Conservation (phyloP, 2,329 filamentous ascomycete species). For the Dryadomyces quercivorus region DNA sequence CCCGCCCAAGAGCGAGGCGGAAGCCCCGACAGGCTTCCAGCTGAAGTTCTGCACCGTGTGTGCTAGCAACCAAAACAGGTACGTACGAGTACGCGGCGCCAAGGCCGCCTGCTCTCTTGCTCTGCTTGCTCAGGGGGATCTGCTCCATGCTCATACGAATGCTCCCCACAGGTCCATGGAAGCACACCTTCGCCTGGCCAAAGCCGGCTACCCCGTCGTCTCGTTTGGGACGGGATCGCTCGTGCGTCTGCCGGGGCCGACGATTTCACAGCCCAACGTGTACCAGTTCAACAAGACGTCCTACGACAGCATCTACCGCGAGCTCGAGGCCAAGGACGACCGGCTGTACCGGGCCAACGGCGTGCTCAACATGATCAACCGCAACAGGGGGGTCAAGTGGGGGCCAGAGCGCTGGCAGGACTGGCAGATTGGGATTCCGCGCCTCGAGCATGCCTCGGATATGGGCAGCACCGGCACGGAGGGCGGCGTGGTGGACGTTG, state of each 20-base stretch:
- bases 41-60: constrained; percentile 98
- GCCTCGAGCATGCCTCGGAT: constrained; percentile 63
- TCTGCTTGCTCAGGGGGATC: not conserved
- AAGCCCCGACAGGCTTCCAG: constrained; percentile 57
- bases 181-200: constrained; percentile 85
- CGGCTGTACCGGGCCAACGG: constrained; percentile 86
- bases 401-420: constrained; percentile 97
- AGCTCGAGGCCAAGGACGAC: constrained; percentile 74
- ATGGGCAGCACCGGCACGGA: constrained; percentile 73
- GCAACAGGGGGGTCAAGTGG: constrained; percentile 87
- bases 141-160: not conserved
- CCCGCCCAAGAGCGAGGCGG: constrained; percentile 29
- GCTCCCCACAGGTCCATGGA: constrained; percentile 63
- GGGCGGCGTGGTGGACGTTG: constrained; percentile 79
- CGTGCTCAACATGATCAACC: constrained; percentile 86
- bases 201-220: constrained; percentile 84
- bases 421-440: constrained; percentile 79
- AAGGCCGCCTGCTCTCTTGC: too few relatives aligned
- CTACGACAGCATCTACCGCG: constrained; percentile 88
- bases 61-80: constrained; percentile 96
- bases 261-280: constrained; percentile 87
- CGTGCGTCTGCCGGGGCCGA: constrained; percentile 83
- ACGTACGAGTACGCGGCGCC: constrained; percentile 51
- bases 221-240: constrained; percentile 95
- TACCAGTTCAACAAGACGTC: constrained; percentile 97